Conservation (phyloP, 2,329 filamentous ascomycete genomes). For the Fusarium equiseti region DNA sequence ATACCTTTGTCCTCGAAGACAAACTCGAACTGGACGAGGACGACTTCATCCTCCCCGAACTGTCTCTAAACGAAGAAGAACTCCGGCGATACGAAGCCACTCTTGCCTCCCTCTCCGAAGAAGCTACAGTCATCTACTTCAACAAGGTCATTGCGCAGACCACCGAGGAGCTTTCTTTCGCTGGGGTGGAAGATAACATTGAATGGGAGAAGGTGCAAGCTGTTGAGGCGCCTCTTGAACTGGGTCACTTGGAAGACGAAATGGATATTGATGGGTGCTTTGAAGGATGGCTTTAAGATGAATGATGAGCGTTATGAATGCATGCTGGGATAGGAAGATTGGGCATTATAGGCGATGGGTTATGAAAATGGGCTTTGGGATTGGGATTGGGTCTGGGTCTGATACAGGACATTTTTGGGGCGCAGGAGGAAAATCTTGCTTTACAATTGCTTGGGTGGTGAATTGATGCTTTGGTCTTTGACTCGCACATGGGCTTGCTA, state of each 20-base stretch:
- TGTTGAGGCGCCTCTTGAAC: neutral
- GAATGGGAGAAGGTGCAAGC: slow-evolving; percentile 3
- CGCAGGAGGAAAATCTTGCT: neutral
- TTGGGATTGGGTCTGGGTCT: neutral
- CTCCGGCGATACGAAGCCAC: neutral
- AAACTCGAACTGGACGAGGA: neutral
- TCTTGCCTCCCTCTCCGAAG: neutral
- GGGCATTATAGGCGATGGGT: slow-evolving; percentile 4
- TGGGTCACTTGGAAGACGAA: neutral
- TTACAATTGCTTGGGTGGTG: neutral
- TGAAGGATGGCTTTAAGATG: neutral
- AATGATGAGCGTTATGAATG: neutral
- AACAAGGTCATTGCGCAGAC: neutral
- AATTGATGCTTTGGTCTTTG: neutral
- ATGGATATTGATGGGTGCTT: slow-evolving; percentile 1
- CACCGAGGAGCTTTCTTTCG: neutral
- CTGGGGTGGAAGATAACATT: neutral
- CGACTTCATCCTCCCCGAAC: neutral
- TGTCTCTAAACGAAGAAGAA: neutral
- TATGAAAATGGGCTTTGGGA: neutral
- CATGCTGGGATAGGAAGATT: neutral
- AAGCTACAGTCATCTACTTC: neutral
- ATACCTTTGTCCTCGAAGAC: neutral
- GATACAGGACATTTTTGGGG: neutral
- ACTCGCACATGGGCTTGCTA: accelerated